phyloP scores from a whole-genome alignment of 2,329 filamentous ascomycete species.

The Exophiala lecanii-corni region DNA sequence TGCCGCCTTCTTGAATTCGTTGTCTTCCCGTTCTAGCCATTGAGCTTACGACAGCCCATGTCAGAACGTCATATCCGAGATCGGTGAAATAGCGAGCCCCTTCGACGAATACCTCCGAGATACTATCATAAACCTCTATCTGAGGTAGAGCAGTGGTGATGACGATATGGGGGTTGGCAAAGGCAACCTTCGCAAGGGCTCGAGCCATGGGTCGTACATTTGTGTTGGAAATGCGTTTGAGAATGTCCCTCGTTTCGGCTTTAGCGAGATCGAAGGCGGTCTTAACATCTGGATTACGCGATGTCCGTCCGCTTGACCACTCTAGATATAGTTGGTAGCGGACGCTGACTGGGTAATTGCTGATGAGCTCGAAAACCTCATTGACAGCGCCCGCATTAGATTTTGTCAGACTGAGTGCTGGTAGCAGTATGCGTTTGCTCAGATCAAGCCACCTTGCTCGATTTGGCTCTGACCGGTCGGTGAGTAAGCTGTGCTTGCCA shows the following conservation, averaged over 20 bases:
- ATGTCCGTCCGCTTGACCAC: constrained; percentile 79
- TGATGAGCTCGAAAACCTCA: constrained; percentile 79
- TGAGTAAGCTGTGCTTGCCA: constrained; percentile 66
- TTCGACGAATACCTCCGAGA: constrained; percentile 91
- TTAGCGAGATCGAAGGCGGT: constrained; percentile 71
- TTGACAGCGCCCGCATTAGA: constrained; percentile 79
- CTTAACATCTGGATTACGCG: constrained; percentile 71
- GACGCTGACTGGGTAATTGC: constrained; percentile 67
- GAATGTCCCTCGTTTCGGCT: constrained; percentile 74
- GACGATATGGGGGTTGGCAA: constrained; percentile 83
- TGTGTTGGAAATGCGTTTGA: constrained; percentile 84
- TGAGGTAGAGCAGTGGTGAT: constrained; percentile 85
- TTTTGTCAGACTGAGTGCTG: constrained; percentile 79
- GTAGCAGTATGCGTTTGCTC: constrained; percentile 77
- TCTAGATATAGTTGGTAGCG: constrained; percentile 89
- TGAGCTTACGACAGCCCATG: constrained; percentile 81
- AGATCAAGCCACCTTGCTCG: constrained; percentile 76
- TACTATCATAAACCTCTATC: constrained; percentile 88
- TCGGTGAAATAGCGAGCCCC: constrained; percentile 92
- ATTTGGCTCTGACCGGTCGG: constrained; percentile 68
- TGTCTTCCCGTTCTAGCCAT: constrained; percentile 55
- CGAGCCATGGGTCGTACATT: constrained; percentile 84
- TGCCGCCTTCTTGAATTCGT: constrained; percentile 59
- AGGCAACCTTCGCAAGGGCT: constrained; percentile 84
- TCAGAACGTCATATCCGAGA: constrained; percentile 85